These are phyloP conservation scores for Pezicula rhizophila DNA, from an alignment of 2,329 filamentous ascomycete species.

Conservation along the genomic window DNA sequence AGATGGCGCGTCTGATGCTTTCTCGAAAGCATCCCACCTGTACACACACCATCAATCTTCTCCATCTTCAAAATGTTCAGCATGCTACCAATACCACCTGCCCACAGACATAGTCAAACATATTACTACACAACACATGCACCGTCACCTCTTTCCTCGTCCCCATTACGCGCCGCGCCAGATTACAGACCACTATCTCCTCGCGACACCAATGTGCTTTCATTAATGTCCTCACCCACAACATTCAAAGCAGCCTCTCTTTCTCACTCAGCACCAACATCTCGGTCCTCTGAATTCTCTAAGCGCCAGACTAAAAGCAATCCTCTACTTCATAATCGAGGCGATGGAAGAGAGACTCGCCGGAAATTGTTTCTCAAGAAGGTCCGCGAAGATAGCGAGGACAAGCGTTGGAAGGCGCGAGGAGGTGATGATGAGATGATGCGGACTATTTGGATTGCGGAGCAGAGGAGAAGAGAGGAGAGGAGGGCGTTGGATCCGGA, in stretches of 20 bases:
- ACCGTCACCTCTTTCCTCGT: constrained; percentile 54
- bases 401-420: constrained; percentile 52
- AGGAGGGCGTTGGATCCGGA: constrained; percentile 24
- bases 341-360: constrained; percentile 56
- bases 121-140: constrained; percentile 32
- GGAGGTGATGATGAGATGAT: constrained; percentile 55
- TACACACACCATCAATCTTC: constrained; percentile 1
- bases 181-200: constrained; percentile 37
- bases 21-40: background rate
- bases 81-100: constrained; percentile 15
- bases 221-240: constrained; percentile 22
- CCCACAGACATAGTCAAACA: constrained; percentile 7
- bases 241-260: background rate
- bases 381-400: constrained; percentile 54
- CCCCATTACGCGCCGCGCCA: constrained; percentile 48
- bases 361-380: constrained; percentile 64
- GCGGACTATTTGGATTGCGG: constrained; percentile 32
- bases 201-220: constrained; percentile 36
- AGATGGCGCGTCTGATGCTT: background rate
- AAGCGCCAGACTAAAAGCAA: constrained; percentile 2
- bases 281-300: background rate
- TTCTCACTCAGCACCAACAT: background rate
- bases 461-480: constrained; percentile 29
- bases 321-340: constrained; percentile 1
- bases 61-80: constrained; percentile 19